These are phyloP conservation scores for Achaetomium macrosporum DNA, from an alignment of 2,329 filamentous ascomycete genomes.

Conservation along the genomic window DNA sequence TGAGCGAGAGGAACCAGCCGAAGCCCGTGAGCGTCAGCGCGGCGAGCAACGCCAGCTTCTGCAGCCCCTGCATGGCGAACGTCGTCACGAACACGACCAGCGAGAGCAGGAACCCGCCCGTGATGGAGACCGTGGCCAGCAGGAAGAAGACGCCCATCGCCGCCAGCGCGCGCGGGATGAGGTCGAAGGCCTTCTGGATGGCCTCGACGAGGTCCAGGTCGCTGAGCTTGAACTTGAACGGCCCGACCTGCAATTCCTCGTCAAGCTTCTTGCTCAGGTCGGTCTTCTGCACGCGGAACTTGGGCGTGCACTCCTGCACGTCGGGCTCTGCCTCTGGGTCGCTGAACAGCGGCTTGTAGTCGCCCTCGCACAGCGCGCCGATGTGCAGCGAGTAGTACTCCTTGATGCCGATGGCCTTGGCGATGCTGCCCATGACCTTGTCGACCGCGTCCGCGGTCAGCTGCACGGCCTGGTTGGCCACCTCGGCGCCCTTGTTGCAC, in stretches of 20 bases:
- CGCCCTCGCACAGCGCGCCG: slow-evolving; percentile 29
- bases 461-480: slow-evolving; percentile 14
- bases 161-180: slow-evolving; percentile 45
- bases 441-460: slow-evolving; percentile 16
- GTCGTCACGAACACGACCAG: slow-evolving; percentile 19
- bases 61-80: not conserved
- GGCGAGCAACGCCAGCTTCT: not conserved
- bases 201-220: slow-evolving; percentile 22
- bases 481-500: slow-evolving; percentile 9
- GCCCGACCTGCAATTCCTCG: slow-evolving; percentile 40
- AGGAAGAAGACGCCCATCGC: slow-evolving; percentile 45
- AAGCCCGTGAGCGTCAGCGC: slow-evolving; percentile 20
- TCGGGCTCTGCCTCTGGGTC: slow-evolving; percentile 23
- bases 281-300: not conserved
- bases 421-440: slow-evolving; percentile 21
- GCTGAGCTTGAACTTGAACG: slow-evolving; percentile 37
- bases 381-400: slow-evolving; percentile 32
- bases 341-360: slow-evolving; percentile 17
- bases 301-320: slow-evolving; percentile 24
- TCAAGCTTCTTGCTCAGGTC: slow-evolving; percentile 41
- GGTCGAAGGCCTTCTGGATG: slow-evolving; percentile 43
- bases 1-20: slow-evolving; percentile 26
- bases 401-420: slow-evolving; percentile 28
- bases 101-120: slow-evolving; percentile 36
- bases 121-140: slow-evolving; percentile 37